Evolutionary conservation across 495 filamentous ascomycete species (phyloP).

Genomic region (Lasiosphaeria miniovina): DNA sequence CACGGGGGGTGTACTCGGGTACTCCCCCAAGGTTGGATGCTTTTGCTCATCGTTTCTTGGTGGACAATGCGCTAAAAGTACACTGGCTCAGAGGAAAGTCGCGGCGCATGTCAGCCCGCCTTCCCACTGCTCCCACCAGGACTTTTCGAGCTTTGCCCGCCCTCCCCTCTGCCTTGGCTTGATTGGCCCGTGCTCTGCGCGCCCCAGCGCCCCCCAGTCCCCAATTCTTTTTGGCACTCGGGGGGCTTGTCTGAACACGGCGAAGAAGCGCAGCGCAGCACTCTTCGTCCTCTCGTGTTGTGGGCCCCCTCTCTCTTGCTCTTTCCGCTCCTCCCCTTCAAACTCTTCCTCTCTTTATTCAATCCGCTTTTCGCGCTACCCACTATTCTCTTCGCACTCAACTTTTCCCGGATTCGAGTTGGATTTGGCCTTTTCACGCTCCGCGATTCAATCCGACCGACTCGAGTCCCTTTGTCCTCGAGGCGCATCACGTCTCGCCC

Average conservation of each 20-base stretch:
- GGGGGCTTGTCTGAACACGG: neutral
- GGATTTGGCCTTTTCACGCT: conserved; percentile 22
- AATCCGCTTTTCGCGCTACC: conserved; percentile 31
- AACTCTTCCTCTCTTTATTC: conserved; percentile 34
- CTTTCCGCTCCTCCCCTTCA: conserved; percentile 31
- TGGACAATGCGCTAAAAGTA: conserved; percentile 7
- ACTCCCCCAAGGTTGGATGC: conserved; percentile 1
- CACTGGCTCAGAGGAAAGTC: conserved; percentile 3
- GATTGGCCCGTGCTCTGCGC: conserved; percentile 22
- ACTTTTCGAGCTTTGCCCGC: neutral
- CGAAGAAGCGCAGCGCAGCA: conserved; percentile 14
- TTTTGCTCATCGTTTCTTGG: conserved; percentile 6
- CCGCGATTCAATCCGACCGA: conserved; percentile 16
- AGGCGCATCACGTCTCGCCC: conserved; percentile 28
- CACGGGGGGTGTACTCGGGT: neutral
- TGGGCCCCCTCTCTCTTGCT: conserved; percentile 30
- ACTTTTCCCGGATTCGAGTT: conserved; percentile 14
- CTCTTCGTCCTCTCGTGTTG: conserved; percentile 21
- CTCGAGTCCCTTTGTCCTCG: conserved; percentile 33
- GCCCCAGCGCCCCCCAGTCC: conserved; percentile 9
- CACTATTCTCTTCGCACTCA: conserved; percentile 22
- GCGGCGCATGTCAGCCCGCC: neutral
- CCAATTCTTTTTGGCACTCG: conserved; percentile 1
- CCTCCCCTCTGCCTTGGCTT: conserved; percentile 5
- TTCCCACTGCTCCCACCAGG: neutral